Percentiles rank a stretch among this genome's conserved stretches.
These are phyloP conservation scores for Rhizophora apiculata DNA, from an alignment of 345 rosid genomes.

Conservation along the genomic window DNA sequence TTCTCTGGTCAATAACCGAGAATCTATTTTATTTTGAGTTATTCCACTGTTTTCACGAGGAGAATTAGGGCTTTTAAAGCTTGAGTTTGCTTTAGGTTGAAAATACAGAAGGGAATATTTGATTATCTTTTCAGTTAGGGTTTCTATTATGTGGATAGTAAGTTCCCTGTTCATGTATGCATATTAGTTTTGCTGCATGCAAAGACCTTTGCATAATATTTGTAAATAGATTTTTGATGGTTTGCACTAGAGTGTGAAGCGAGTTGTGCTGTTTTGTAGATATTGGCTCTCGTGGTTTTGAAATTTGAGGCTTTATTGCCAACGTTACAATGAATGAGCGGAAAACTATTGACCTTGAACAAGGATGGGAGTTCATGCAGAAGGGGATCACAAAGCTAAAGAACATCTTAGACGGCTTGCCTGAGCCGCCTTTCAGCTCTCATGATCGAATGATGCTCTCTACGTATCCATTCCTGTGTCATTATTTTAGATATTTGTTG, in stretches of 20 bases:
- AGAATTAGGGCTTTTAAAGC: not conserved
- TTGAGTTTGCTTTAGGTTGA: not conserved
- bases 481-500: not conserved
- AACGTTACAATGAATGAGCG: conserved; percentile 54
- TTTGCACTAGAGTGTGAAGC: too few species aligned
- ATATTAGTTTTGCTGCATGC: not conserved
- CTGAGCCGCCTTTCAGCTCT: conserved; percentile 33
- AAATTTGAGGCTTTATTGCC: conserved; percentile 10
- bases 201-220: too few species aligned
- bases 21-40: not conserved
- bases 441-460: conserved; percentile 41
- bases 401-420: conserved; percentile 57
- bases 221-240: too few species aligned
- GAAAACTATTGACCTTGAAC: conserved; percentile 67
- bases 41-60: not conserved
- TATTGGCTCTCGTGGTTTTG: conserved; percentile 6
- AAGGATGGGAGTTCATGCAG: conserved; percentile 91
- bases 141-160: not conserved
- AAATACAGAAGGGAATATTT: not conserved
- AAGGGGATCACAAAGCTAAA: conserved; percentile 77
- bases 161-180: not conserved
- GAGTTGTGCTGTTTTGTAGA: not conserved
- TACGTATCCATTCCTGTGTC: conserved; percentile 19
- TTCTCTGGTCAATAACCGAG: not conserved
- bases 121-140: conserved; percentile 2